A percentile compares a stretch with the other conserved stretches of the same genome.
These are phyloP conservation scores for Psilocybe cubensis DNA, from an alignment of 768 basidiomycete species.

Conservation along the genomic window DNA sequence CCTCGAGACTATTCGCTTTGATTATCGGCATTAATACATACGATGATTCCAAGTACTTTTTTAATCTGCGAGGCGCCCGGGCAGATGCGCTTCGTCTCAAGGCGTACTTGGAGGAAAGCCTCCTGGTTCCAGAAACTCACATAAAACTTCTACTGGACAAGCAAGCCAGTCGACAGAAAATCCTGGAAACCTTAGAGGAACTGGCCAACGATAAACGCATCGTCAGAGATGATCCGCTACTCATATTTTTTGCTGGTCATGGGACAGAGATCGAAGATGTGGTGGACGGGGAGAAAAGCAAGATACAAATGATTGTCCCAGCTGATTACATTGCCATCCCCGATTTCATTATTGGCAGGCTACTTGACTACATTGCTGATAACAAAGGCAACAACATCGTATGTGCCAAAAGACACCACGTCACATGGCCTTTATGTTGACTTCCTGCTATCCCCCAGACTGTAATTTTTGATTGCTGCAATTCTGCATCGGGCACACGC, in stretches of 20 bases:
- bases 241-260: conserved; percentile 21
- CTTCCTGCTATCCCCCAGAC: not conserved
- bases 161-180: conserved; percentile 9
- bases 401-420: not conserved
- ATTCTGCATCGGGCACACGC: conserved; percentile 15
- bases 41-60: not conserved
- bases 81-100: not conserved
- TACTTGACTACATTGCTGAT: conserved; percentile 9
- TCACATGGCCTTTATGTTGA: not conserved
- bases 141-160: conserved; percentile 11
- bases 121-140: conserved; percentile 2
- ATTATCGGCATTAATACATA: conserved; percentile 18
- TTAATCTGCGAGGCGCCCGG: conserved; percentile 10
- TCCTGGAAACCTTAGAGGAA: conserved; percentile 8
- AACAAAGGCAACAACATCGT: conserved; percentile 20
- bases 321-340: conserved; percentile 17
- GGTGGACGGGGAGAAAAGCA: not conserved
- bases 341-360: conserved; percentile 8
- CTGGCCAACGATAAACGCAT: conserved; percentile 3
- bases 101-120: too few relatives aligned
- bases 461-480: conserved; percentile 16
- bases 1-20: conserved; percentile 16
- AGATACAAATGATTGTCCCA: conserved; percentile 17
- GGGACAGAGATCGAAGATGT: not conserved
- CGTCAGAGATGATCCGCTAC: conserved; percentile 7